Percentiles rank a stretch among this genome's conserved stretches.
Conservation (phyloP, 495 filamentous ascomycete species). For the Penicillium goetzii region DNA sequence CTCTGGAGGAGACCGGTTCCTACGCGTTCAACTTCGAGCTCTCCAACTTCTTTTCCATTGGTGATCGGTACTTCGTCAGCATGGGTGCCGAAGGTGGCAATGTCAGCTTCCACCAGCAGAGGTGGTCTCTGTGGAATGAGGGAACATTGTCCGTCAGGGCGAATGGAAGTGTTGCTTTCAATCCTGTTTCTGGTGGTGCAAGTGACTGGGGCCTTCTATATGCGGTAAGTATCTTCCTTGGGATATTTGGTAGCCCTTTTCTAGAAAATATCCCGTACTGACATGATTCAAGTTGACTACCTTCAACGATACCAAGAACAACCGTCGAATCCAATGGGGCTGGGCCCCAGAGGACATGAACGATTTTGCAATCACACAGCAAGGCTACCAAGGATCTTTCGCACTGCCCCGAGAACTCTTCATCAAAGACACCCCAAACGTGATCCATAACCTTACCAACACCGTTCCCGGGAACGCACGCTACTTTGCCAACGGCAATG, state of each 20-base stretch:
- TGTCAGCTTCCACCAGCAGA: slow-evolving; percentile 21
- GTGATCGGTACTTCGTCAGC: slow-evolving; percentile 21
- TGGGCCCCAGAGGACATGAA: slow-evolving; percentile 25
- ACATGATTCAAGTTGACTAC: background rate
- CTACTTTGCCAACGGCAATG: slow-evolving; percentile 15
- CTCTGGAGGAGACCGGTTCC: slow-evolving; percentile 18
- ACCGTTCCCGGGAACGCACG: slow-evolving; percentile 11
- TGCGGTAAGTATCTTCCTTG: slow-evolving; percentile 13
- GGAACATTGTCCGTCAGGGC: slow-evolving; percentile 18
- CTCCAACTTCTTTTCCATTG: slow-evolving; percentile 26
- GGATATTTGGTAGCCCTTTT: too few species aligned
- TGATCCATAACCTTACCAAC: slow-evolving; percentile 4
- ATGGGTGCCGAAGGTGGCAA: slow-evolving; percentile 27
- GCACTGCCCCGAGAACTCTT: slow-evolving; percentile 22
- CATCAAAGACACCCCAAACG: slow-evolving; percentile 18
- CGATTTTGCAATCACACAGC: slow-evolving; percentile 21
- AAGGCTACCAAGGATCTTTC: slow-evolving; percentile 23
- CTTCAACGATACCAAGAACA: slow-evolving; percentile 25
- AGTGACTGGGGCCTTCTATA: slow-evolving; percentile 23
- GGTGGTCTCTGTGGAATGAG: slow-evolving; percentile 27
- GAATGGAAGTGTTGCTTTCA: slow-evolving; percentile 25
- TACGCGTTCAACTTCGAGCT: slow-evolving; percentile 27
- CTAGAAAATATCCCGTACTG: background rate
- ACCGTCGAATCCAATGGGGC: slow-evolving; percentile 26
- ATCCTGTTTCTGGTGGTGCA: slow-evolving; percentile 22